Evolutionary conservation across 768 basidiomycete species (phyloP), one percentile per base, ranked within the genome.

Genomic region (Tephrocybe rancida): DNA sequence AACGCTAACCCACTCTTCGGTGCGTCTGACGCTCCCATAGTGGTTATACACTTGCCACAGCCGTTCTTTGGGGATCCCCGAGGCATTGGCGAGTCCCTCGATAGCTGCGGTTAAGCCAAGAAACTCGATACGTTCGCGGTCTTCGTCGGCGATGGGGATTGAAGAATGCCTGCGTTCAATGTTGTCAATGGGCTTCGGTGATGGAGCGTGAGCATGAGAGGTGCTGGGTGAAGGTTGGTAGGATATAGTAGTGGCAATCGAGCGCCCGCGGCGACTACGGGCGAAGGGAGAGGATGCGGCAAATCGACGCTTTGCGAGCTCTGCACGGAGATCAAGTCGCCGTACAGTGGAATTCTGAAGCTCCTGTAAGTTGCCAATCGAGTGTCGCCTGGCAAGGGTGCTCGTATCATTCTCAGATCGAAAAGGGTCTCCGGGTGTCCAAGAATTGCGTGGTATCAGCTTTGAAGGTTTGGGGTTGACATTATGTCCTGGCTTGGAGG

Each of bases 61-160:
- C 5, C 79, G 71, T 2, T 70, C 67, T 39, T 73, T 61, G 11
- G 62, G 64, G 53, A 78, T 78, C 14, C 76, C 75, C 37, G 82
- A 78, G 27, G 79, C 77, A 18, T 66, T 59, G 0, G 78, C 72
- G 67, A 85, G 78, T 51, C 62, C 63, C 9, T 65, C 59, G 2
- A 83, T 50, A 14, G 66, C 62, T n/a, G 54, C 50, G 18, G 58
- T 48, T 14, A 65, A 55, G 1, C 67, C 71, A 19, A 67, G 53
- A 42, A 48, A 49, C 38, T 65, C 58, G 16, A 63, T 53, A 22
- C 43, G 55, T 19, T 55, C 54, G 34, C 57, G 53, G 43, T 65
- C 64, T 16, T 56, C 57, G 5, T 57, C 60, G n/a, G 64, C 60
- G 26, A 55, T 51, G 13, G 53, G 25, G 14, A 61, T 45, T 5